phyloP scores from a whole-genome alignment of 352 stramenopile genomes.

The Phytophthora palmivora region DNA sequence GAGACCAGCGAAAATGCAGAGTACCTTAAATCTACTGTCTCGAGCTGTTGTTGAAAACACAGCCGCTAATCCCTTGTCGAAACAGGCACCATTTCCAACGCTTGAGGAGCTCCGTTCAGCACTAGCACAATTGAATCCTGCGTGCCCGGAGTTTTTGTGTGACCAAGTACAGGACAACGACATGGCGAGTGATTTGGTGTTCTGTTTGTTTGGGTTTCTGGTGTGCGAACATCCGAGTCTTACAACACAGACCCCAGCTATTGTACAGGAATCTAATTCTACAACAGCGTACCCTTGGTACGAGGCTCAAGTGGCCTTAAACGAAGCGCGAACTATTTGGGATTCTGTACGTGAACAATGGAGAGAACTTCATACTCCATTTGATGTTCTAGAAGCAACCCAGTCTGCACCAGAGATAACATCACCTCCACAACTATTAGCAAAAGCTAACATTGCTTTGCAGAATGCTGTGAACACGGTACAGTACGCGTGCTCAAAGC shows the following conservation, averaged over 20 bases:
- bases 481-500: conserved; percentile 73
- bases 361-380: conserved; percentile 66
- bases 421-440: conserved; percentile 46
- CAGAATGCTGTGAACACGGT: conserved; percentile 81
- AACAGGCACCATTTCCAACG: conserved; percentile 43
- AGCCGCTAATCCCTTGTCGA: conserved; percentile 2
- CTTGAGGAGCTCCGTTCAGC: conserved; percentile 49
- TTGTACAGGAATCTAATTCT: not conserved
- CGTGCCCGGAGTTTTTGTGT: conserved; percentile 52
- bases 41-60: conserved; percentile 12
- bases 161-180: conserved; percentile 46
- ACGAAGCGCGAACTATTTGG: conserved; percentile 58
- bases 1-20: conserved; percentile 17
- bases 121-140: conserved; percentile 48
- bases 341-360: conserved; percentile 55
- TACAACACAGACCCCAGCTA: conserved; percentile 1
- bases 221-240: conserved; percentile 64
- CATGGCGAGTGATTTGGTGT: conserved; percentile 52
- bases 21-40: conserved; percentile 26
- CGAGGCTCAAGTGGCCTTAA: conserved; percentile 56
- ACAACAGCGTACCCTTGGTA: conserved; percentile 51
- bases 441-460: conserved; percentile 61
- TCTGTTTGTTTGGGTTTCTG: conserved; percentile 71
- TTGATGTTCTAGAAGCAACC: conserved; percentile 58
- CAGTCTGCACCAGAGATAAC: conserved; percentile 53